These are phyloP conservation scores for Rhizodiscina lignyota DNA, from an alignment of 495 filamentous ascomycete genomes.

Conservation along the genomic window DNA sequence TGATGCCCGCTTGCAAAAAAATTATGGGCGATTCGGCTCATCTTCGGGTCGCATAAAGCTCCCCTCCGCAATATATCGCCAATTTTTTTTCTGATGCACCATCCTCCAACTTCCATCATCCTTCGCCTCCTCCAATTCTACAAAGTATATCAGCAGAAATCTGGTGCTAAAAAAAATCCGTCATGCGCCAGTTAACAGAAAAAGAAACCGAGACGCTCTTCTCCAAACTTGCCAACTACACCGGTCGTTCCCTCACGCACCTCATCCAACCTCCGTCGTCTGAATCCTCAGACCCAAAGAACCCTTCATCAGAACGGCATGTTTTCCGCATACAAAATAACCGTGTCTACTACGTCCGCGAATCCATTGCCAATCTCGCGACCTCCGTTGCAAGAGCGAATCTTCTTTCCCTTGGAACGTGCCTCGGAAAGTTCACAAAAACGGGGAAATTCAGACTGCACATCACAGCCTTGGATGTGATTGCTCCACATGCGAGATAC, in stretches of 20 bases:
- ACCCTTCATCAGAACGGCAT: too few relatives aligned
- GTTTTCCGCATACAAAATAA: slow-evolving; percentile 70
- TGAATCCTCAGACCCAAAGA: slow-evolving; percentile 34
- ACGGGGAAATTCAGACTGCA: slow-evolving; percentile 76
- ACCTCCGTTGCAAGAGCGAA: slow-evolving; percentile 62
- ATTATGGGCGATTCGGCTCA: too few relatives aligned
- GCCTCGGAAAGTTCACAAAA: slow-evolving; percentile 82
- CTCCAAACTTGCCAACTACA: slow-evolving; percentile 71
- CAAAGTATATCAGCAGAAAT: too few relatives aligned
- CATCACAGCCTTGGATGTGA: slow-evolving; percentile 68
- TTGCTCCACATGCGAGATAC: slow-evolving; percentile 76
- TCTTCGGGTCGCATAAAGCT: too few relatives aligned
- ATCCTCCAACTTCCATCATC: too few relatives aligned
- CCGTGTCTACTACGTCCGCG: slow-evolving; percentile 77
- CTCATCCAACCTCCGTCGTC: slow-evolving; percentile 35
- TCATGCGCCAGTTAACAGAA: slow-evolving; percentile 18
- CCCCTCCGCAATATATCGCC: too few relatives aligned
- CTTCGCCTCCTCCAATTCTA: too few relatives aligned
- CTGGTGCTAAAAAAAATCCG: too few relatives aligned
- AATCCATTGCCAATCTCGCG: slow-evolving; percentile 80
- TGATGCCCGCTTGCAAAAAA: too few relatives aligned
- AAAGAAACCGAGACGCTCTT: slow-evolving; percentile 35
- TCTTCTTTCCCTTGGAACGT: slow-evolving; percentile 72
- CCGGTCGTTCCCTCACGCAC: slow-evolving; percentile 57
- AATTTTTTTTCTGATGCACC: too few relatives aligned